Percentiles rank a stretch among this genome's conserved stretches.
These are phyloP conservation scores for Globisporangium okanoganense DNA, from an alignment of 352 stramenopile species.

Conservation along the genomic window DNA sequence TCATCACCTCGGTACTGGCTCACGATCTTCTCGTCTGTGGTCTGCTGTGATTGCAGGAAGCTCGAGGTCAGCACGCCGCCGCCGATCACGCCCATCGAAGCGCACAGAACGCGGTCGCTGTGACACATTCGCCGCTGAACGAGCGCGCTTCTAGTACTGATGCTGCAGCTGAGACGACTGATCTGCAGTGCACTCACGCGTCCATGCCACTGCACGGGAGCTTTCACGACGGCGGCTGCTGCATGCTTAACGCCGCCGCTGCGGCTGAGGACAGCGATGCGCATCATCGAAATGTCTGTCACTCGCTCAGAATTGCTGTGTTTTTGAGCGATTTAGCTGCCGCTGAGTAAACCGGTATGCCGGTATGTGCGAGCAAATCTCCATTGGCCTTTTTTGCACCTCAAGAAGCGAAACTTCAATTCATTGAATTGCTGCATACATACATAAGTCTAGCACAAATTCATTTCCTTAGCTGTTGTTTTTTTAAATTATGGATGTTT, in stretches of 20 bases:
- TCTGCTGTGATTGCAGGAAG: conserved; percentile 5
- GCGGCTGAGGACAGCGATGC: not conserved
- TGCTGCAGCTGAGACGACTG: not conserved
- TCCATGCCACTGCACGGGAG: not conserved
- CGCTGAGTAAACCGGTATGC: too few species aligned
- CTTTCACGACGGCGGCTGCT: not conserved
- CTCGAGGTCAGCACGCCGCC: conserved; percentile 40
- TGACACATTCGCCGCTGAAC: conserved; percentile 3
- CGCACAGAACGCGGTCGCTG: conserved; percentile 41
- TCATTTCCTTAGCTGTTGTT: too few species aligned
- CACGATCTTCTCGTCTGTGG: not conserved
- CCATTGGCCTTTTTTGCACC: too few species aligned
- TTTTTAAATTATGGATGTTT: too few species aligned
- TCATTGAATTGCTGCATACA: too few species aligned
- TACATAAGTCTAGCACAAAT: too few species aligned
- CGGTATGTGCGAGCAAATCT: too few species aligned
- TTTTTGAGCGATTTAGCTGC: too few species aligned
- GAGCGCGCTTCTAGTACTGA: not conserved
- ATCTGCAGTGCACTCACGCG: conserved; percentile 1
- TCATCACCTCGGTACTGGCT: conserved; percentile 10
- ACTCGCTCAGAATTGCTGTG: too few species aligned
- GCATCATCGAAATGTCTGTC: conserved; percentile 8
- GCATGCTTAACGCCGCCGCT: not conserved
- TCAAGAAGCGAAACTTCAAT: too few species aligned
- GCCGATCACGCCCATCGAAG: conserved; percentile 46